A percentile compares a stretch with the other conserved stretches of the same genome.
phyloP scores from a whole-genome alignment of 345 rosid genomes.

The Nasturtium officinale region DNA sequence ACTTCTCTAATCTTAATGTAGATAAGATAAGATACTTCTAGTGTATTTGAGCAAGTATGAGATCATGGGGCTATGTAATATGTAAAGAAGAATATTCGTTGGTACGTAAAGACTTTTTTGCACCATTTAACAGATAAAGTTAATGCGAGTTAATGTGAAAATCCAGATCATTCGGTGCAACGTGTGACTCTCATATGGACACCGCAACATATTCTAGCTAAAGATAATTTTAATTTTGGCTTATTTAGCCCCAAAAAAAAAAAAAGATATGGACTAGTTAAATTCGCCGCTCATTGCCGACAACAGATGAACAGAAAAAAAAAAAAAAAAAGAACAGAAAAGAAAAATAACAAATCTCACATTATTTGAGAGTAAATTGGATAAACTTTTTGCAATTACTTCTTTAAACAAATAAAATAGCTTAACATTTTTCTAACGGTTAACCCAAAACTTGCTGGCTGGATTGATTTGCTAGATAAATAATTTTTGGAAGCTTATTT shows the following conservation, averaged over 20 bases:
- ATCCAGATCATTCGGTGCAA: conserved; percentile 10
- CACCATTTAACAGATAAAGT: conserved; percentile 20
- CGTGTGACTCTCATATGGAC: conserved; percentile 9
- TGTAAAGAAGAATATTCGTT: conserved; percentile 9
- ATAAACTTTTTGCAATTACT: too few relatives aligned
- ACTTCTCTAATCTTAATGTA: background rate
- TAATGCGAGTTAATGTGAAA: conserved; percentile 1
- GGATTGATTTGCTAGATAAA: background rate
- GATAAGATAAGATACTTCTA: background rate
- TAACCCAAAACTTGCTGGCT: background rate
- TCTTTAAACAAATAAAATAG: background rate
- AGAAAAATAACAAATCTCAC: background rate
- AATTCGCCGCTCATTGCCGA: too few relatives aligned
- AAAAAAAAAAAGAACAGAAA: too few relatives aligned
- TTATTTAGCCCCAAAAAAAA: background rate
- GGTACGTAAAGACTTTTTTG: conserved; percentile 9
- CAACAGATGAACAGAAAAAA: too few relatives aligned
- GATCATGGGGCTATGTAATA: background rate
- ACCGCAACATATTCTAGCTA: conserved; percentile 17
- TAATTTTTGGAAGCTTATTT: background rate
- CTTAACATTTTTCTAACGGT: background rate
- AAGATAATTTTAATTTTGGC: background rate
- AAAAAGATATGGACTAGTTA: too few relatives aligned
- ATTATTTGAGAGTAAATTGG: background rate
- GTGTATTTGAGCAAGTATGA: background rate